Evolutionary conservation across 495 filamentous ascomycete genomes (phyloP), one percentile per base, ranked within the genome.

Genomic region (Penicillium paradoxum): DNA sequence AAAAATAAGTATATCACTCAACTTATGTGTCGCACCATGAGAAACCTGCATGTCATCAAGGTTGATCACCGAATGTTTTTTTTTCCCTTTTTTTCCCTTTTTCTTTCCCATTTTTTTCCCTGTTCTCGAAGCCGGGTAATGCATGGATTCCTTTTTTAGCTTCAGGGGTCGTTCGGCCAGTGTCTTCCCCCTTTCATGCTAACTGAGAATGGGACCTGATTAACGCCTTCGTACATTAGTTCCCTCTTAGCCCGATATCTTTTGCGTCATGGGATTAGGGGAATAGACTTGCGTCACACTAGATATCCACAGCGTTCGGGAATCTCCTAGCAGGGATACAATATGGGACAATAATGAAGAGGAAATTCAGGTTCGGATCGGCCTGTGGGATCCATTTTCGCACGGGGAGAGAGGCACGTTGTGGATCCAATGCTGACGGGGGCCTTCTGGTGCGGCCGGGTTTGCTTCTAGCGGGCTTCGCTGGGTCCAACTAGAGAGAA

Each of bases 351-450:
- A 32, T 49, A 41, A 45, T 44, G 34, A 24, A 36, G 21, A 43
- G 25, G 25, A 37, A 45, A 53, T 51, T 60, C 38, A 51, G 54
- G 60, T 68, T 68, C 63, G 68, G 69, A 72, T 72, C 70, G 64
- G 57, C 68, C 40, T 58, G 50, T 59, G 42, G 58, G 59, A 64
- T 68, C 70, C 68, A 69, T 63, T 53, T 27, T 27, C 24, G 24
- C 64, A 69, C 59, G 65, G 65, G 59, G 65, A 55, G 60, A 67
- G 62, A 53, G 33, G 59, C 60, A 70, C 60, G 63, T 64, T 65
- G 69, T 70, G 69, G 69, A 69, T 57, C 69, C 68, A 56, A 38
- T 55, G 62, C 59, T 67, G 67, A 67, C 60, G 56, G 64, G n/a
- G 58, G 56, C 56, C 68, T 65, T 72, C 65, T 72, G 61, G 65